Conservation (phyloP, 1,139 yeast genomes). For the Hemisphaericaspora xylofermentans region DNA sequence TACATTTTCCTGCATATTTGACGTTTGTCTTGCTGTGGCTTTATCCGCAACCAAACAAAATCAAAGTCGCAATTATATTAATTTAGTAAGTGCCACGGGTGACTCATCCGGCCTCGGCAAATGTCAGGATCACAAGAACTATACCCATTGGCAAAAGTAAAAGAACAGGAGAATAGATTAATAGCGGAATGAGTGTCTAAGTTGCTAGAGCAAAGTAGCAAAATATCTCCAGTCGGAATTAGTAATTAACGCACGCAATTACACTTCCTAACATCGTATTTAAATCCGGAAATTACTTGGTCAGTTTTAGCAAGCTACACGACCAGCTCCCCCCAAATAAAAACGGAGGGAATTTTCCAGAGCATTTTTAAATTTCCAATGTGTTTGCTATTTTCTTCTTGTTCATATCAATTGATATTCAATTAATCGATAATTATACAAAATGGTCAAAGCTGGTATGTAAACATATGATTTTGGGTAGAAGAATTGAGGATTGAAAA, state of each 20-base stretch:
- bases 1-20: neutral
- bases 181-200: neutral
- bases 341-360: conserved; percentile 1
- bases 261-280: too few relatives aligned
- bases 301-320: neutral
- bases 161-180: too few relatives aligned
- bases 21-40: neutral
- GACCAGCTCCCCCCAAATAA: neutral
- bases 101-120: too few relatives aligned
- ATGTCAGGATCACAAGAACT: too few relatives aligned
- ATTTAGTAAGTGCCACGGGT: neutral
- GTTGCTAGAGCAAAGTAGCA: neutral
- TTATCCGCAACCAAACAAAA: neutral
- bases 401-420: conserved; percentile 3
- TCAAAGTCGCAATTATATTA: neutral
- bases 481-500: neutral
- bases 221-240: too few relatives aligned
- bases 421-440: conserved; percentile 10
- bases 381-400: conserved; percentile 1
- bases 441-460: conserved; percentile 40
- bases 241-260: too few relatives aligned
- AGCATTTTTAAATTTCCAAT: neutral
- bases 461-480: conserved; percentile 4
- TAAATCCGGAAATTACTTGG: neutral
- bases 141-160: too few relatives aligned